Conservation (phyloP, 805 yeast species). For the Candida coleopterorum region DNA sequence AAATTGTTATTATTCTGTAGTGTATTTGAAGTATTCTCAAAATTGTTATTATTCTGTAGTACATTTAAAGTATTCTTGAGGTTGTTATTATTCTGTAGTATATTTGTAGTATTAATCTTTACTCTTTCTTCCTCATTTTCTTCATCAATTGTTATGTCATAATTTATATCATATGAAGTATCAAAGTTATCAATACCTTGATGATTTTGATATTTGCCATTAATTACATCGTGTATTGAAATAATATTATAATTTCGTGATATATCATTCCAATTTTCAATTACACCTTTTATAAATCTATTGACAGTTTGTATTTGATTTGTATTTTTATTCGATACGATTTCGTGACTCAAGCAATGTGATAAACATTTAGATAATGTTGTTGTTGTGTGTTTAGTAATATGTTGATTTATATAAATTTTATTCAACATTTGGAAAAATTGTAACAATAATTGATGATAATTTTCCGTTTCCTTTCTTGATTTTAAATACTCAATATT, state of each 20-base stretch:
- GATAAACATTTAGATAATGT: conserved; percentile 45
- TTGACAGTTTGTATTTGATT: conserved; percentile 48
- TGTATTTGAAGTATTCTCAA: background rate
- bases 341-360: conserved; percentile 53
- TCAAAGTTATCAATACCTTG: conserved; percentile 6
- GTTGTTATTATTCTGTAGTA: conserved; percentile 4
- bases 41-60: no score
- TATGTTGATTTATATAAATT: conserved; percentile 28
- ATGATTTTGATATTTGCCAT: conserved; percentile 5
- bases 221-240: conserved; percentile 15
- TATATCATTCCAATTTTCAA: conserved; percentile 46
- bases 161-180: conserved; percentile 29
- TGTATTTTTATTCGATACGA: conserved; percentile 31
- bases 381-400: conserved; percentile 40
- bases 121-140: conserved; percentile 13
- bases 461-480: conserved; percentile 6
- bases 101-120: conserved; percentile 13
- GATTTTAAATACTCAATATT: conserved; percentile 25
- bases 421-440: conserved; percentile 35
- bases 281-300: conserved; percentile 48
- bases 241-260: conserved; percentile 9
- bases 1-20: background rate
- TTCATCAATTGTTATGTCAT: conserved; percentile 28
- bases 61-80: no score
- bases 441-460: conserved; percentile 37